A percentile compares a stretch with the other conserved stretches of the same genome.
These are phyloP conservation scores for Erythrophleum fordii DNA, from an alignment of 306 rosid genomes.

Conservation along the genomic window DNA sequence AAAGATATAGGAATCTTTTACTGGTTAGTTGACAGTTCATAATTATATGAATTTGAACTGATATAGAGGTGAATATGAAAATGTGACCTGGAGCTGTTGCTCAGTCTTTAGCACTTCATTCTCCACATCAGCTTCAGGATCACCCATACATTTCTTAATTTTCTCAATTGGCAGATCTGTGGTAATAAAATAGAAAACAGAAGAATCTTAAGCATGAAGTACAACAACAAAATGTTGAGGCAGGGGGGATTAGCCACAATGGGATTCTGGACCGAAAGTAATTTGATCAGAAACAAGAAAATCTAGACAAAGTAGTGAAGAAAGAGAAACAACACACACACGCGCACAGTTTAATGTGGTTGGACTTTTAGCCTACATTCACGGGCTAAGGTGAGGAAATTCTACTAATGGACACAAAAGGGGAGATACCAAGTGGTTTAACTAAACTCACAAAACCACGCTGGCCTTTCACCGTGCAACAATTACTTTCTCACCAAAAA, in stretches of 20 bases:
- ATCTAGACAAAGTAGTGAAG: neutral
- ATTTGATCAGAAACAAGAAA: neutral
- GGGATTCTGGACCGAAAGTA: neutral
- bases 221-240: neutral
- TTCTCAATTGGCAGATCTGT: slow-evolving; percentile 87
- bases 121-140: slow-evolving; percentile 84
- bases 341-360: neutral
- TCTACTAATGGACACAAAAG: neutral
- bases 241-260: neutral
- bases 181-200: neutral
- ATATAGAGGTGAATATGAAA: slow-evolving; percentile 1
- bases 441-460: neutral
- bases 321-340: neutral
- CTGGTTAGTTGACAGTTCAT: neutral
- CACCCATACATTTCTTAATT: slow-evolving; percentile 80
- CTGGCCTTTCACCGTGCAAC: neutral
- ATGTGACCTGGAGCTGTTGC: slow-evolving; percentile 79
- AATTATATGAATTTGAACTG: neutral
- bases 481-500: neutral
- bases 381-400: neutral
- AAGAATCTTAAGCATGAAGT: neutral
- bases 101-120: slow-evolving; percentile 85
- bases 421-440: neutral
- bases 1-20: neutral
- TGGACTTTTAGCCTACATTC: neutral